Evolutionary conservation across 208 protist species (phyloP).

Genomic region (Crithidia bombi): DNA sequence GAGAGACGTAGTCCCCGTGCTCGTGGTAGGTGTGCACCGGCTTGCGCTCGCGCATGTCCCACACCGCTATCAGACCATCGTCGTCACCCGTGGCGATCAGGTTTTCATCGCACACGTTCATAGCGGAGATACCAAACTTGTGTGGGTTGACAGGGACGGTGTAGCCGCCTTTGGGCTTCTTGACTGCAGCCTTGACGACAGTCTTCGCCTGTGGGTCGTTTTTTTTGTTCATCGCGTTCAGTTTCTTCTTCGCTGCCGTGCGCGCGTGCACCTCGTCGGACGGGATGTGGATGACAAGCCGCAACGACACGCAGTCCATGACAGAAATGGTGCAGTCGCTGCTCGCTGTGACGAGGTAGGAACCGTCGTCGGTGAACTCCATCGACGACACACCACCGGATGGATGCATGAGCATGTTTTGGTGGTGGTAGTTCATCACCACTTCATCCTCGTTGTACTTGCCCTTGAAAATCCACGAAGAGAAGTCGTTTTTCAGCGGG

Average conservation of each 20-base stretch:
- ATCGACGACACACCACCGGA: conserved; percentile 68
- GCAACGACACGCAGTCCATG: conserved; percentile 78
- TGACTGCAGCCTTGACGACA: conserved; percentile 7
- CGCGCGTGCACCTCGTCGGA: conserved; percentile 27
- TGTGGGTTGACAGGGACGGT: conserved; percentile 69
- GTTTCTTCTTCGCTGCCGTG: conserved; percentile 34
- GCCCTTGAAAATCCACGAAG: conserved; percentile 67
- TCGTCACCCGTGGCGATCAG: conserved; percentile 87
- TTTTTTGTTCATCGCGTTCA: conserved; percentile 51
- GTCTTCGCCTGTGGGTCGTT: conserved; percentile 17
- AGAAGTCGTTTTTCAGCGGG: conserved; percentile 68
- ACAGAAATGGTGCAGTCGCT: conserved; percentile 84
- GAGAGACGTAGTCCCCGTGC: conserved; percentile 90
- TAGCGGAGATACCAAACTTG: conserved; percentile 81
- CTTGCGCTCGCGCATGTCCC: conserved; percentile 83
- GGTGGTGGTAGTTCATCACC: conserved; percentile 57
- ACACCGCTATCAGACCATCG: conserved; percentile 85
- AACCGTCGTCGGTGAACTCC: conserved; percentile 90
- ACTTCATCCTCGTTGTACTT: conserved; percentile 57
- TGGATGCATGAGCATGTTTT: conserved; percentile 87
- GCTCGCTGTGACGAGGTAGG: conserved; percentile 80
- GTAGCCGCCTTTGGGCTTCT: conserved; percentile 22
- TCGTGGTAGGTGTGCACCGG: conserved; percentile 83
- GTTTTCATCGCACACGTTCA: conserved; percentile 90
- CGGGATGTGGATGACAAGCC: conserved; percentile 77